These are phyloP conservation scores for Brettanomyces sp. DNA, from an alignment of 805 yeast species.

Conservation along the genomic window DNA sequence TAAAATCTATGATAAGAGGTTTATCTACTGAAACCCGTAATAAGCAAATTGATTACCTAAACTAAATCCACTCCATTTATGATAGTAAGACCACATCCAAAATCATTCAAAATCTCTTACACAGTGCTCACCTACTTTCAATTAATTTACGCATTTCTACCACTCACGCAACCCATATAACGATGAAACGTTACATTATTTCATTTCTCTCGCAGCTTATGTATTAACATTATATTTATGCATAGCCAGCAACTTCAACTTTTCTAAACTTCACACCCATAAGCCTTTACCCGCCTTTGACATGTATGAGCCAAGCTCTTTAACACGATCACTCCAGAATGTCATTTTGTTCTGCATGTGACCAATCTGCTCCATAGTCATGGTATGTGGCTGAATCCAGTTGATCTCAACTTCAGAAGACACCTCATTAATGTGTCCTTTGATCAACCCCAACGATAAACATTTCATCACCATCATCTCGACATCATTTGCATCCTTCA, in stretches of 20 bases:
- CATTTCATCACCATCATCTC: constrained; percentile 91
- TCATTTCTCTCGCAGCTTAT: no score
- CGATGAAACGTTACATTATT: no score
- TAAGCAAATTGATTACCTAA: no score
- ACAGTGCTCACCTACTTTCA: no score
- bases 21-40: no score
- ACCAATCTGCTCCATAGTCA: constrained; percentile 71
- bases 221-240: no score
- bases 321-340: constrained; percentile 73
- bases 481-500: constrained; percentile 58
- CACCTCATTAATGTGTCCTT: constrained; percentile 89
- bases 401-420: constrained; percentile 66
- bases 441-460: constrained; percentile 69
- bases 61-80: no score
- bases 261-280: constrained; percentile 33
- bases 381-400: constrained; percentile 95
- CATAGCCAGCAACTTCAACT: background rate
- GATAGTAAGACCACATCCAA: no score
- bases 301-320: constrained; percentile 52
- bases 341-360: constrained; percentile 65
- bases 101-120: no score
- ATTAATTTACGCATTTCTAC: no score
- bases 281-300: constrained; percentile 51
- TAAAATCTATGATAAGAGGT: no score
- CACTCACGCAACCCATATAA: no score